These are phyloP conservation scores for Filobasidium wieringae DNA, from an alignment of 768 basidiomycete species.

Conservation along the genomic window DNA sequence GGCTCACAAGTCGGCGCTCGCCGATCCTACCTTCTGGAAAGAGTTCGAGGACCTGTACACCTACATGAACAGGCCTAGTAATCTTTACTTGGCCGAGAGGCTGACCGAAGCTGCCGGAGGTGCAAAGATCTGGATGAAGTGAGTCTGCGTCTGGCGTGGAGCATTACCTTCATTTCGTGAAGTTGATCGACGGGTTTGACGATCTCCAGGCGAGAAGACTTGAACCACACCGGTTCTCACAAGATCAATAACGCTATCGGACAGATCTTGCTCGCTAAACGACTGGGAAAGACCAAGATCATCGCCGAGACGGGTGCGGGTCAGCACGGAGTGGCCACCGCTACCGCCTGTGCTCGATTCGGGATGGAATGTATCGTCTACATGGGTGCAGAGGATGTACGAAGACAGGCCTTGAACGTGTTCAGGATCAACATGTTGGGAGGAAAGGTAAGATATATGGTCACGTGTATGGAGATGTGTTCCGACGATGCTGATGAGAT, in stretches of 20 bases:
- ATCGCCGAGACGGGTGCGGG: constrained; percentile 99
- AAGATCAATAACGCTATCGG: constrained; percentile 99
- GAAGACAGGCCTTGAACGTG: constrained; percentile 90
- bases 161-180: no score
- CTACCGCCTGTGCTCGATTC: constrained; percentile 94
- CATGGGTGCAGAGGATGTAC: constrained; percentile 96
- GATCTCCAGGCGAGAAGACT: constrained; percentile 34
- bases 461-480: not conserved
- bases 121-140: constrained; percentile 94
- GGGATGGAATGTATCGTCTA: constrained; percentile 90
- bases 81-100: constrained; percentile 80
- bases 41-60: constrained; percentile 77
- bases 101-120: constrained; percentile 82
- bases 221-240: constrained; percentile 94
- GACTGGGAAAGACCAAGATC: constrained; percentile 89
- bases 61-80: constrained; percentile 90
- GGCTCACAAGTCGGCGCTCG: constrained; percentile 74
- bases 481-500: no score
- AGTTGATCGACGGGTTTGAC: not conserved
- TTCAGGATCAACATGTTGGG: constrained; percentile 98
- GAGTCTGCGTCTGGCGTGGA: constrained; percentile 41
- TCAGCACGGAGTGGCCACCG: constrained; percentile 97
- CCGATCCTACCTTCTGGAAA: constrained; percentile 81
- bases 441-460: constrained; percentile 51
- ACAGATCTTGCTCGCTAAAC: constrained; percentile 82